A percentile compares a stretch with the other conserved stretches of the same genome.
phyloP scores from a whole-genome alignment of 2,329 filamentous ascomycete species.

The Laburnicola sp. region DNA sequence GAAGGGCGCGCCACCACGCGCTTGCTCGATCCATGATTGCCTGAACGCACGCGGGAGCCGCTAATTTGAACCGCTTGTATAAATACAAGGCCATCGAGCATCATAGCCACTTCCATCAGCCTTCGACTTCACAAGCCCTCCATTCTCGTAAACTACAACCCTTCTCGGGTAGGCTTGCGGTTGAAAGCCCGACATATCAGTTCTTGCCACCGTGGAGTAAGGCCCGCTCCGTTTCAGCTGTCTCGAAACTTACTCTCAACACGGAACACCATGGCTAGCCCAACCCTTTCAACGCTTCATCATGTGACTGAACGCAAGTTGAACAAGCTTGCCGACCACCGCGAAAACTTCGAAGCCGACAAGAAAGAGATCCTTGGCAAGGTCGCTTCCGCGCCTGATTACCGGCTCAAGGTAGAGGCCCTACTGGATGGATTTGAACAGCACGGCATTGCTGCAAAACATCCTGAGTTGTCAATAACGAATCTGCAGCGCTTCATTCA shows the following conservation, averaged over 20 bases:
- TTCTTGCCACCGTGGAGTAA: too few relatives aligned
- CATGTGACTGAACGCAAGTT: slow-evolving; percentile 34
- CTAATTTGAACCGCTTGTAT: neutral
- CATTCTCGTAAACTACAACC: neutral
- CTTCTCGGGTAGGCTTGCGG: too few relatives aligned
- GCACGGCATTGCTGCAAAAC: slow-evolving; percentile 17
- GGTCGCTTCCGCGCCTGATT: slow-evolving; percentile 10
- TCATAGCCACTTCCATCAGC: neutral
- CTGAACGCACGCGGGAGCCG: neutral
- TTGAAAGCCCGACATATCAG: too few relatives aligned
- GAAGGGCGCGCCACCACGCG: neutral
- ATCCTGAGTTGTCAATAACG: slow-evolving; percentile 15
- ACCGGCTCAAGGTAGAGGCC: slow-evolving; percentile 20
- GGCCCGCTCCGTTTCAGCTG: too few relatives aligned
- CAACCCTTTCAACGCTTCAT: slow-evolving; percentile 27
- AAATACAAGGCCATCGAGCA: neutral
- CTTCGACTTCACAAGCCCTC: neutral
- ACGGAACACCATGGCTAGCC: slow-evolving; percentile 17
- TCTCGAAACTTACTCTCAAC: neutral
- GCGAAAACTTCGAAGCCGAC: slow-evolving; percentile 24
- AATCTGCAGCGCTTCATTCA: slow-evolving; percentile 31
- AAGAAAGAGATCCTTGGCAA: slow-evolving; percentile 21
- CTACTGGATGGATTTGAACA: slow-evolving; percentile 27
- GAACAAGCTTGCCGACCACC: slow-evolving; percentile 26
- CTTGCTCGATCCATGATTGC: neutral